Base-by-base conservation (phyloP, 2,329 filamentous ascomycete genomes). In the Stachybotrys elegans region DNA sequence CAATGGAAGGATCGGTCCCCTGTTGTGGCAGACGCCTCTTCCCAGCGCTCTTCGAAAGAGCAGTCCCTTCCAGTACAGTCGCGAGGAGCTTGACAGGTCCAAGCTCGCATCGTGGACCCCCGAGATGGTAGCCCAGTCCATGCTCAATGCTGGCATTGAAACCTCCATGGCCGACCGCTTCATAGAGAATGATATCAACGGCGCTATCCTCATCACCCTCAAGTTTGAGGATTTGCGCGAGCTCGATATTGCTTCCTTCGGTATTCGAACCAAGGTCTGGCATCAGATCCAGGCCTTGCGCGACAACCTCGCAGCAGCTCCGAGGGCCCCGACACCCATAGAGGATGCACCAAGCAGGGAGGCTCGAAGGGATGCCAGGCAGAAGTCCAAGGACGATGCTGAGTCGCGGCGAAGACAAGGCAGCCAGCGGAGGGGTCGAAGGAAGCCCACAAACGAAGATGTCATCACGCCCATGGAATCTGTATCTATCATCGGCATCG, bases 131-230 rank as follows among this genome's bases (percentile, higher is more conserved):
- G 86, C 86, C 44, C 82, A 87, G 58, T 93, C 88, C 79, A 93
- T 96, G 89, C 79, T 84, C 57, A 81, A 88, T 61, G 80, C 83
- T 36, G 89, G 88, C 54, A 83, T 95, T 60, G 91, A 95, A 61
- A 70, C 81, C 42, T 70, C 76, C 6, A 76, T 92, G 41, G 84
- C 93, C 11, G 84, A 94, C 57, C 88, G 86, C 54, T 96, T 98
- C 57, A 77, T 91, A 49, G 79, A 86, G 56, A 94, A 98, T 63
- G 92, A 98, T 60, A 96, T 98, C 62, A 89, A 85, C 21, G 92
- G 92, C 13, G 76, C 82, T 5, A 88, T 97, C 44, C 71, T 97
- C 17, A 82, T 95, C 42, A 90, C 92, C n/a, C 71, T 98, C 35
- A 90, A 95, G 59, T 91, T 92, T 54, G 89, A 95, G 51, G 91